phyloP scores from a whole-genome alignment of 805 yeast species.

The Cyberlindnera samutprakarnensis region DNA sequence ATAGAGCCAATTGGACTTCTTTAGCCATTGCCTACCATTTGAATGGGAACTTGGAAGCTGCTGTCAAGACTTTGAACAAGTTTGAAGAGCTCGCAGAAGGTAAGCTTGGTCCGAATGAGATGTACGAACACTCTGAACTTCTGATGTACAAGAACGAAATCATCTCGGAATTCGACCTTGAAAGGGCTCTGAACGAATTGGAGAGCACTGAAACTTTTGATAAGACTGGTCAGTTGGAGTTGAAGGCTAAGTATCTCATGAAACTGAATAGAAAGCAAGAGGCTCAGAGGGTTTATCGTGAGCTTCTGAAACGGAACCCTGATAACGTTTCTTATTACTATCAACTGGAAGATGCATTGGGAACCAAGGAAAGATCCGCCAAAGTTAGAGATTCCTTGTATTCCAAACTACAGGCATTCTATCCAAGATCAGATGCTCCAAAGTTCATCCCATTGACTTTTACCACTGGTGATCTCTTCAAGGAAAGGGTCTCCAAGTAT shows the following conservation, averaged over 20 bases:
- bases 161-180: constrained; percentile 45
- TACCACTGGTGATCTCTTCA: constrained; percentile 47
- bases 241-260: constrained; percentile 55
- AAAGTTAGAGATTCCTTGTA: constrained; percentile 54
- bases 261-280: constrained; percentile 50
- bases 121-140: constrained; percentile 77
- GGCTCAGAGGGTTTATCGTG: constrained; percentile 62
- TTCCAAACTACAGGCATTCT: constrained; percentile 54
- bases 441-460: constrained; percentile 71
- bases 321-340: constrained; percentile 63
- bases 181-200: constrained; percentile 49
- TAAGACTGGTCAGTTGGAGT: constrained; percentile 53
- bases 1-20: constrained; percentile 85
- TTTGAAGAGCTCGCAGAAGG: constrained; percentile 72
- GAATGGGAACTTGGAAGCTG: constrained; percentile 55
- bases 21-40: constrained; percentile 81
- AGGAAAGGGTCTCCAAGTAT: constrained; percentile 42
- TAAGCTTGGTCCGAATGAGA: constrained; percentile 56
- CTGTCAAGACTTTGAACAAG: constrained; percentile 63
- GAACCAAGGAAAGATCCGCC: constrained; percentile 36
- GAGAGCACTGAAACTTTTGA: constrained; percentile 48
- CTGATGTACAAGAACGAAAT: constrained; percentile 63
- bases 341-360: constrained; percentile 58
- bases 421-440: constrained; percentile 82
- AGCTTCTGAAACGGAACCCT: constrained; percentile 76